Percentiles rank a stretch among this genome's conserved stretches.
Evolutionary conservation across 2,329 filamentous ascomycete species (phyloP).

Genomic region (Epichloe festucae): DNA sequence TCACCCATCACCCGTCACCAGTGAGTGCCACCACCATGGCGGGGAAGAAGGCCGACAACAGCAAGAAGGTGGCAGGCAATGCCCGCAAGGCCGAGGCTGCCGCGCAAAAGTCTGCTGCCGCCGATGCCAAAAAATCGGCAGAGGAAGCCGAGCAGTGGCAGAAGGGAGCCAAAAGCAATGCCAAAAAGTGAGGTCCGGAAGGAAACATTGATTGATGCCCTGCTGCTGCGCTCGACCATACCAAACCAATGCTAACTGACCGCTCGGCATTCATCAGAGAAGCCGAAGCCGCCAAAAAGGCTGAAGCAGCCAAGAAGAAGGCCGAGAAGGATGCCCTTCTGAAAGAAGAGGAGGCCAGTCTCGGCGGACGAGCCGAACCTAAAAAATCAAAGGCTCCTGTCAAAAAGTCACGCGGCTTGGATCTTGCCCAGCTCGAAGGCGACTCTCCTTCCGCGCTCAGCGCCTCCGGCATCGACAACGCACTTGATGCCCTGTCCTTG

Average conservation of each 20-base stretch:
- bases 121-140: slow-evolving; percentile 52
- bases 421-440: slow-evolving; percentile 61
- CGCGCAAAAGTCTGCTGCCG: slow-evolving; percentile 61
- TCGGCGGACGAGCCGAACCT: slow-evolving; percentile 42
- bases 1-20: not conserved
- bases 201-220: not conserved
- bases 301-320: slow-evolving; percentile 81
- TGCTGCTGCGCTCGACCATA: not conserved
- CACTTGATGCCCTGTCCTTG: slow-evolving; percentile 72
- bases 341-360: slow-evolving; percentile 64
- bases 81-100: slow-evolving; percentile 86
- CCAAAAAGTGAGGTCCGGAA: slow-evolving; percentile 61
- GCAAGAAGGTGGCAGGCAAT: slow-evolving; percentile 81
- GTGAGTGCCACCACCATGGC: slow-evolving; percentile 38
- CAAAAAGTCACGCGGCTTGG: slow-evolving; percentile 60
- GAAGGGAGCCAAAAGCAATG: slow-evolving; percentile 70
- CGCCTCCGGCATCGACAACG: slow-evolving; percentile 84
- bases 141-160: slow-evolving; percentile 67
- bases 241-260: slow-evolving; percentile 1
- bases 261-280: slow-evolving; percentile 15
- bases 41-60: slow-evolving; percentile 66
- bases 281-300: slow-evolving; percentile 49
- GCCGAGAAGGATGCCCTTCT: slow-evolving; percentile 78
- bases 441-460: slow-evolving; percentile 51
- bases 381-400: slow-evolving; percentile 55